Evolutionary conservation across 345 rosid genomes (phyloP).

Genomic region (Hibiscus syriacus): DNA sequence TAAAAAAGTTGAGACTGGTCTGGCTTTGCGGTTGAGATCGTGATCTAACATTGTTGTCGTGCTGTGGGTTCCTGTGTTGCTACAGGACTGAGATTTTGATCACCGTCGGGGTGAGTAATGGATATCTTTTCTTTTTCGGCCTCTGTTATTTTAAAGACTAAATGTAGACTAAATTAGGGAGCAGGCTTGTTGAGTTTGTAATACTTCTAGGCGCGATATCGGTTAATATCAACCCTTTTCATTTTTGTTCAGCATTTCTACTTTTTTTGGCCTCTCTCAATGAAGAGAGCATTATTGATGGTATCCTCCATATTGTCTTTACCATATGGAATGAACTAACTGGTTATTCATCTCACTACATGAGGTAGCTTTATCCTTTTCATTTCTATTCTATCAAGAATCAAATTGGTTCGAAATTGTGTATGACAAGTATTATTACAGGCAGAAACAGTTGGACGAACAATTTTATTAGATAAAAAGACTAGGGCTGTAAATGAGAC

Average conservation of each 20-base stretch:
- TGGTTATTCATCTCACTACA: not conserved
- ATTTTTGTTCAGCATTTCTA: not conserved
- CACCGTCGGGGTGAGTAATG: not conserved
- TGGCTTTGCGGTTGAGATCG: slow-evolving; percentile 49
- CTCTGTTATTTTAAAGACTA: slow-evolving; percentile 2
- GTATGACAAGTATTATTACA: too few species aligned
- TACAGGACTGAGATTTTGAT: not conserved
- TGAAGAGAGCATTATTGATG: too few species aligned
- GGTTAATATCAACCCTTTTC: not conserved
- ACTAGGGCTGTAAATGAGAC: too few species aligned
- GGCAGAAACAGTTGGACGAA: too few species aligned
- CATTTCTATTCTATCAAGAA: too few species aligned
- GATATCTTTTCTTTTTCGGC: not conserved
- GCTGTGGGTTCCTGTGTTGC: not conserved
- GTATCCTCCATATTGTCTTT: not conserved
- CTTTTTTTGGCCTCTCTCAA: not conserved
- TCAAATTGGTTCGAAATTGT: too few species aligned
- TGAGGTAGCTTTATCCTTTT: not conserved
- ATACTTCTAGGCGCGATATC: slow-evolving; percentile 1
- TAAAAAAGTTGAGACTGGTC: slow-evolving; percentile 82
- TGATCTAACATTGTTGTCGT: slow-evolving; percentile 17
- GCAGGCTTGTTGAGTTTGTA: slow-evolving; percentile 9
- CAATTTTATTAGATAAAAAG: too few species aligned
- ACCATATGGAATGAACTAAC: not conserved
- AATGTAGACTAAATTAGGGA: slow-evolving; percentile 1